Base-by-base conservation (phyloP, 805 yeast genomes). In the Starmerella roubikii region DNA sequence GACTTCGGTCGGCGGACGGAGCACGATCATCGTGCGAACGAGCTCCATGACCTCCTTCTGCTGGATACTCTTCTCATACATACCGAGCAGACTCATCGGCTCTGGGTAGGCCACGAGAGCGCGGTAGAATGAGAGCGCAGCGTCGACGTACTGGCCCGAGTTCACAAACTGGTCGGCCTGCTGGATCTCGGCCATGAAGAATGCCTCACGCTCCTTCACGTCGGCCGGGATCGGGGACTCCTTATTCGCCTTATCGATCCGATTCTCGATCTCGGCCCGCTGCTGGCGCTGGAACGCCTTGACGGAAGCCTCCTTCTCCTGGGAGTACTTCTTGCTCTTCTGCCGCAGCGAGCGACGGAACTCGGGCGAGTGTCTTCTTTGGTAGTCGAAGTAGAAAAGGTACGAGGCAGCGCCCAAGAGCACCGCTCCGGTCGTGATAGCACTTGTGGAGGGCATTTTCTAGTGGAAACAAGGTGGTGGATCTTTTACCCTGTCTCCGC, bases 81-180 rank as follows among this genome's bases (percentile, higher is more conserved):
- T 76, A 37, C 78, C 79, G 57, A 91, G 69, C 52, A 91, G 74
- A 54, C 84, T 95, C 40, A 93, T 78, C 43, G 98, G 99, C 60
- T 80, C 78, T 45, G 98, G 97, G 61, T 86, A 88, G 36, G 85
- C 86, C 30, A 83, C 73, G 56, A 91, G 69, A 12, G 96, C 97
- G 61, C 83, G 81, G 72, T 91, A 91, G 71, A 85, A 91, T 50
- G 78, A 72, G 50, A 86, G 67, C 28, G 98, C 97, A 32, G 96
- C 78, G 44, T 78, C 83, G 47, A 79, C 62, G 39, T 48, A 44
- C 35, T 45, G 42, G 59, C 80, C 83, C 45, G 79, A 76, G 47
- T 71, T 66, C 47, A 83, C 72, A 51, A 81, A 66, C 59, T 78
- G 80, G 62, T 88, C 97, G 58, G 94, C 97, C 35, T 67, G 56